Base-by-base conservation (phyloP, 306 rosid genomes). In the Prunus fruticosa region DNA sequence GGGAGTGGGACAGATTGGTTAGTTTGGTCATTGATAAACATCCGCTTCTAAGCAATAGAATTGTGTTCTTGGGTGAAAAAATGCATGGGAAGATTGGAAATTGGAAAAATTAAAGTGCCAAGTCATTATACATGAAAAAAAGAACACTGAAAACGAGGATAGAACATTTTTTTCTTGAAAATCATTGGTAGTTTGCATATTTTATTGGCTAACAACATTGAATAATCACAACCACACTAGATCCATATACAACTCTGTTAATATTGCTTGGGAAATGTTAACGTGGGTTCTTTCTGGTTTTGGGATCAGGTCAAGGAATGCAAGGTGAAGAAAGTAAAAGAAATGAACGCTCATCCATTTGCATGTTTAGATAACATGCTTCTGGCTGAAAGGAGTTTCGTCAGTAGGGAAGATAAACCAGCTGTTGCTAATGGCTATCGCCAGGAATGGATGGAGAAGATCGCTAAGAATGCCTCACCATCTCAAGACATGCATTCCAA, bases 261-360 rank as follows among this genome's bases (percentile, higher is more conserved):
- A 62, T 30, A 2, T 28, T 62, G 20, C 76, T 71, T 34, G 2
- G 27, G 27, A 43, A 22, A 8, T 79, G 46, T 46, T 70, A 43
- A 74, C 50, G 20, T 66, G 50, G 50, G 70, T 23, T 23, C 53
- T 58, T 79, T 32, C 57, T 78, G 69, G 52, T 58, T 51, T 71
- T 71, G 83, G 66, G 84, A 74, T 25, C 74, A 90, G 96, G 84
- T 88, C 27, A 88, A 78, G 80, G 96, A 90, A 41, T 88, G 54
- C 61, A 88, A 76, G 79, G 83, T 77, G 85, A 84, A 83, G 83
- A 73, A 81, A 72, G 64, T 87, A 47, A 84, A 83, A 57, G 91
- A 88, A 78, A 69, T 80, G 77, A 71, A 69, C 61, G 80, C 81
- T 25, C 62, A 38, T 85, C 88, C 83, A 30, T 51, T 49, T 49